Percentiles rank a stretch among this genome's conserved stretches.
Evolutionary conservation across 2,329 filamentous ascomycete species (phyloP).

Genomic region (Pseudogymnoascus sp.): DNA sequence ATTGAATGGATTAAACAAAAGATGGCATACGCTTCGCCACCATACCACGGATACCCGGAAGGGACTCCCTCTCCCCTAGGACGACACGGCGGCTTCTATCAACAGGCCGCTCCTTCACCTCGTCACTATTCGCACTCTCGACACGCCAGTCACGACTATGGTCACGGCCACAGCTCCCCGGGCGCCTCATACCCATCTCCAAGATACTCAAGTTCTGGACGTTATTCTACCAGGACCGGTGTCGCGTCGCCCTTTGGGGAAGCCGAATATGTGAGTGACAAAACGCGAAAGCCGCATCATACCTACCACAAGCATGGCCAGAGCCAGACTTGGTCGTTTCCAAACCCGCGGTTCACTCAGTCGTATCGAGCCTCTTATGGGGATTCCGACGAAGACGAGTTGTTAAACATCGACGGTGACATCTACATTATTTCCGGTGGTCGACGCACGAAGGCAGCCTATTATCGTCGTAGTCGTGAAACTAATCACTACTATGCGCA

Average conservation of each 20-base stretch:
- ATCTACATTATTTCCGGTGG: conserved; percentile 25
- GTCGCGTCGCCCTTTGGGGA: conserved; percentile 12
- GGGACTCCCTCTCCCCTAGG: conserved; percentile 26
- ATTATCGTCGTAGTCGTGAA: conserved; percentile 29
- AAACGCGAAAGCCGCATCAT: conserved; percentile 18
- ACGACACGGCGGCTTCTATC: conserved; percentile 24
- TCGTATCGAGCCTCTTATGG: conserved; percentile 30
- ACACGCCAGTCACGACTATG: conserved; percentile 26
- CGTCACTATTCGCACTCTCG: conserved; percentile 22
- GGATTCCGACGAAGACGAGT: conserved; percentile 30
- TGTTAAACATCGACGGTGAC: conserved; percentile 15
- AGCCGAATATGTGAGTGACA: conserved; percentile 32
- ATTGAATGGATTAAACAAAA: conserved; percentile 6
- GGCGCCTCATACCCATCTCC: conserved; percentile 25
- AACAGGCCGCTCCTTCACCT: conserved; percentile 20
- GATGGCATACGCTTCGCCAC: conserved; percentile 13
- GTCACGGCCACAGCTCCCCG: conserved; percentile 20
- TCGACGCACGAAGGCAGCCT: conserved; percentile 23
- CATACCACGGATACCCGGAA: conserved; percentile 24
- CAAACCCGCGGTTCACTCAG: conserved; percentile 24
- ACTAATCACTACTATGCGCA: conserved; percentile 28
- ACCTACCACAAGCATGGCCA: conserved; percentile 22
- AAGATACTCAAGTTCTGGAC: conserved; percentile 28
- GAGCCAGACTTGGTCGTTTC: conserved; percentile 8
- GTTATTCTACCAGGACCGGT: conserved; percentile 25